Base-by-base conservation (phyloP, 2,329 filamentous ascomycete genomes). In the Neopestalotiopsis sp. region DNA sequence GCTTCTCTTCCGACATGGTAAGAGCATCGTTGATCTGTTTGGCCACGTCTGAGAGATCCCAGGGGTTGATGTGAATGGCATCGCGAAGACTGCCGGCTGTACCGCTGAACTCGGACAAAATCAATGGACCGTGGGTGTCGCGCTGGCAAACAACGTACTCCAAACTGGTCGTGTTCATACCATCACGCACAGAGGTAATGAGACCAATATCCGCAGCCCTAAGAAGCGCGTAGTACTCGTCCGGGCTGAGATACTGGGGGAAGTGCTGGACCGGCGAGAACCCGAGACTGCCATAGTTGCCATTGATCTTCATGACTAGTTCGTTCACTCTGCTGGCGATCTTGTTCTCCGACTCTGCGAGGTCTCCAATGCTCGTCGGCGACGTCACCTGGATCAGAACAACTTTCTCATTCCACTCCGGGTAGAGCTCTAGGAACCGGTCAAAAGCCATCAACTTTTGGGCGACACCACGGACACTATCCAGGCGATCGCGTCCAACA, bases 371-470 rank as follows among this genome's bases (percentile, higher is more conserved):
- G 72, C 88, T 92, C 13, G 92, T 95, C 9, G 94, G 94, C 71
- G 94, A 97, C 0, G 95, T 98, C 70, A 98, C 94, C 82, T 98
- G 95, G 72, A 98, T 96, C 67, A 98, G 85, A 6, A 98, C 94
- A 1, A 97, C 95, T 82, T 94, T 93, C 71, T 95, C 94, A 66
- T 91, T 90, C 95, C 94, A 98, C 79, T 97, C 91, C 2, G 95
- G 95, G 77, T 96, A 97, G 71, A 92, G 88, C 76, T 97, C 93
- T 52, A 98, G 86, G 83, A 98, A 98, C 69, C 92, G 89, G 80
- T 98, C 94, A 78, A 97, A 98, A 0, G 95, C 95, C 83, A 97
- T 93, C 40, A 98, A 86, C 81, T 98, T 98, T 81, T 98, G 95
- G n/a, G 94, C 91, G 14, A 98, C 95, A 77, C 96, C 95, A 71